Evolutionary conservation across 805 yeast species (phyloP).

Genomic region (Metschnikowia santaceciliae): DNA sequence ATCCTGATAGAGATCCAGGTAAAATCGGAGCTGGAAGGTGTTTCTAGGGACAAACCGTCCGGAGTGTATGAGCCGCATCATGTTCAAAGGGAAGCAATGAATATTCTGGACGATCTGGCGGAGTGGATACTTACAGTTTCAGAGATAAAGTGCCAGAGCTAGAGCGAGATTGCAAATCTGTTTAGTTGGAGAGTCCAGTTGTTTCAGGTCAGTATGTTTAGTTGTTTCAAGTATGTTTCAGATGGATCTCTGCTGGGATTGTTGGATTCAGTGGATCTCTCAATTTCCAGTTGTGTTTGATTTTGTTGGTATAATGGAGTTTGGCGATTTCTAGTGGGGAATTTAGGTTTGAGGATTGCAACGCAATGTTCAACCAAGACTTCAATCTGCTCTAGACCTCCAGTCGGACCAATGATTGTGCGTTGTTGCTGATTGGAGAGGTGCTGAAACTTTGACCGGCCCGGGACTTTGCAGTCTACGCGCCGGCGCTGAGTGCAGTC

Average conservation of each 20-base stretch:
- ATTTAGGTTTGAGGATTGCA: background rate
- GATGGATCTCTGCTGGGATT: too few species aligned
- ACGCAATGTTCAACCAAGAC: background rate
- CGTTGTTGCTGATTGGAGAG: background rate
- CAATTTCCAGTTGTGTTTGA: too few species aligned
- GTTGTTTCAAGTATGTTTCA: too few species aligned
- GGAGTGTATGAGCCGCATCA: background rate
- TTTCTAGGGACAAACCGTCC: background rate
- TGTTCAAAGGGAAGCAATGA: background rate
- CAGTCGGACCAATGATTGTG: background rate
- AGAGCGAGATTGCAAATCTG: too few species aligned
- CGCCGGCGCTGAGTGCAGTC: background rate
- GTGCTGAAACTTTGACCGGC: background rate
- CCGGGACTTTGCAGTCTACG: background rate
- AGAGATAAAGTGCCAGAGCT: too few species aligned
- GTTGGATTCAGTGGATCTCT: too few species aligned
- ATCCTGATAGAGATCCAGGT: constrained; percentile 17
- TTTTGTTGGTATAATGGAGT: too few species aligned
- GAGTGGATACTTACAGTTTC: too few species aligned
- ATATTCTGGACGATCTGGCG: background rate
- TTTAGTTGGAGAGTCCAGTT: too few species aligned
- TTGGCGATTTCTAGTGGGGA: too few species aligned
- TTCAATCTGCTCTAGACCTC: background rate
- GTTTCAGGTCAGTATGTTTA: too few species aligned
- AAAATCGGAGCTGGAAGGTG: background rate